Conservation (phyloP, 208 protist species). For the Trypanosoma mega region DNA sequence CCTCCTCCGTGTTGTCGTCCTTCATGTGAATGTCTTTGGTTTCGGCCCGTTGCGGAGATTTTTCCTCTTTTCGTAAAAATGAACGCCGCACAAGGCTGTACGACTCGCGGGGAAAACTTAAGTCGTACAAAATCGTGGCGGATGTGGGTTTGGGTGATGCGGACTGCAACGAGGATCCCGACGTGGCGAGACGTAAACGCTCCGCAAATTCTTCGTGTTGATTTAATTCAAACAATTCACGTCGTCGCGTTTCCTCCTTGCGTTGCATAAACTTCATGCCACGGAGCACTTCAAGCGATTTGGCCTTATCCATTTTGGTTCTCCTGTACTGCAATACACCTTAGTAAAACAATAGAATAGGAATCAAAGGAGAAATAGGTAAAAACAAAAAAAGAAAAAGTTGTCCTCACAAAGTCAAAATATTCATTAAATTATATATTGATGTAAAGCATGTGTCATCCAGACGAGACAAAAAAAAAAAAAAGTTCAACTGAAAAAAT, state of each 20-base stretch:
- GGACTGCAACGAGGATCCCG: neutral
- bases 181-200: slow-evolving; percentile 22
- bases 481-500: too few species aligned
- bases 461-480: too few species aligned
- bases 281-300: slow-evolving; percentile 79
- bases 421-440: too few species aligned
- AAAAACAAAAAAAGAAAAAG: neutral
- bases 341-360: neutral
- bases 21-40: neutral
- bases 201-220: slow-evolving; percentile 58
- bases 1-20: slow-evolving; percentile 19
- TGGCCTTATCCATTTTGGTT: slow-evolving; percentile 65
- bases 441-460: too few species aligned
- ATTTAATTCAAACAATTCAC: slow-evolving; percentile 65
- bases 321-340: neutral
- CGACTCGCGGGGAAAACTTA: slow-evolving; percentile 34
- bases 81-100: slow-evolving; percentile 50
- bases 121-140: slow-evolving; percentile 55
- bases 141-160: neutral
- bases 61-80: slow-evolving; percentile 22
- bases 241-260: slow-evolving; percentile 82
- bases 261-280: slow-evolving; percentile 94
- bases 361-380: neutral
- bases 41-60: slow-evolving; percentile 4
- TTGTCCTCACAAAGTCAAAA: too few species aligned